Evolutionary conservation across 192 early-diverging fungal species (phyloP), one percentile per base, ranked within the genome.

Genomic region (Phlyctochytrium arcticum): DNA sequence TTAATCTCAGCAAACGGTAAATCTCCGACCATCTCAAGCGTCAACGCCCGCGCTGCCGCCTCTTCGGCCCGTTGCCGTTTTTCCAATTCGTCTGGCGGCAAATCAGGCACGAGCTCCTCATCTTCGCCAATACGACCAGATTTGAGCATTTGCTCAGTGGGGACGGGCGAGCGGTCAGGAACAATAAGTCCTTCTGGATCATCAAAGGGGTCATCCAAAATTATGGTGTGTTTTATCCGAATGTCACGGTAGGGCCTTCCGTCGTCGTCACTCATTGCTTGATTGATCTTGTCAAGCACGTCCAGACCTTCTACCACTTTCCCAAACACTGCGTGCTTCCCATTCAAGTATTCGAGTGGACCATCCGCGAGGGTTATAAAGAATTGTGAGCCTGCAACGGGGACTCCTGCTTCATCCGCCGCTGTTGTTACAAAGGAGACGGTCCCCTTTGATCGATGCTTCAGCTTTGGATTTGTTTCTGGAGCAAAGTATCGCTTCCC

Each of bases 11-110:
- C 96, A 76, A 90, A 94, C 6, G 96, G 96, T 10, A 98, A 71
- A 68, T 98, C 96, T 3, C 96, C 96, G 6, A 98, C 85, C 92
- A 98, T 95, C 73, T 98, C 96, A 33, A 98, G 77, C 2, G 94
- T 96, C n/a, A 98, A 71, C 6, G 94, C 92, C 5, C 90, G 84
- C 1, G 96, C 91, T 21, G 81, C 78, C 2, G 93, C 92, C 72
- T 96, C 78, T 31, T 71, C 77, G 49, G 80, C 80, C n/a, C 90
- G 73, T n/a, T 76, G 71, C 49, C 77, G 48, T 50, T 76, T 70
- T 55, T 94, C 93, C 48, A 81, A 62, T 48, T 87, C 83, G 49
- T 91, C 90, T 0, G 80, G 82, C 5, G 69, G 60, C 2, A 80
- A 27, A 4, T 82, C 79, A 0, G 75, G 70, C 33, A 72, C 57